Base-by-base conservation (phyloP, 257 asterid genomes). In the Capsicum pubescens region DNA sequence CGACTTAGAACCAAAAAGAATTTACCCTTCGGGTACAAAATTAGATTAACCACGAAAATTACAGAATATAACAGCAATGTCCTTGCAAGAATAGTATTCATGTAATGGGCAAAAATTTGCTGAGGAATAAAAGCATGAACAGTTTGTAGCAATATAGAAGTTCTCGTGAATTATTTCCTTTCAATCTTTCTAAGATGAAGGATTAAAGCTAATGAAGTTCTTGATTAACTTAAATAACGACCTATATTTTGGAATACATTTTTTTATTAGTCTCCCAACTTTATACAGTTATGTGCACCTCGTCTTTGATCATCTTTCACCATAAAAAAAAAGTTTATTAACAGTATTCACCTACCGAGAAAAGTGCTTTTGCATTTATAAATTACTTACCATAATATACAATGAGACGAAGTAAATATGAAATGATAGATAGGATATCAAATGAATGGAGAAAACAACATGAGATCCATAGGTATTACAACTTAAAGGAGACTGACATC, bases 111-210 rank as follows among this genome's bases (percentile, higher is more conserved):
- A 76, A 13, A 76, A 21, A 74, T 6, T 21, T 26, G 81, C 5
- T 4, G 63, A 81, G 84, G 58, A 90, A 95, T 79, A 95, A 54
- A 26, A 54, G 11, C 3, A 54, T 9, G 15, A 55, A 55, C 4
- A 55, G 17, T 12, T 6, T 12, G 59, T 6, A 11, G 16, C 16
- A 12, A 1, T 0, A 94, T 91, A 2, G 98, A 39, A 39, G 42
- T 39, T 39, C 42, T 39, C 5, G 42, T 4, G 42, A 39, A 4
- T 39, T 2, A 39, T 39, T 39, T 39, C 42, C 5, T 2, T 39
- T 55, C 17, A 4, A 3, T 55, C 17, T 1, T 50, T 13, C 59
- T 55, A 3, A 55, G 57, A 54, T 54, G 15, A 54, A 10, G 59
- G 17, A 55, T 55, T 55, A 55, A 55, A 55, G 59, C 1, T 55